Conservation (phyloP, 129 eudicot species). For the Flaveria trinervia region DNA sequence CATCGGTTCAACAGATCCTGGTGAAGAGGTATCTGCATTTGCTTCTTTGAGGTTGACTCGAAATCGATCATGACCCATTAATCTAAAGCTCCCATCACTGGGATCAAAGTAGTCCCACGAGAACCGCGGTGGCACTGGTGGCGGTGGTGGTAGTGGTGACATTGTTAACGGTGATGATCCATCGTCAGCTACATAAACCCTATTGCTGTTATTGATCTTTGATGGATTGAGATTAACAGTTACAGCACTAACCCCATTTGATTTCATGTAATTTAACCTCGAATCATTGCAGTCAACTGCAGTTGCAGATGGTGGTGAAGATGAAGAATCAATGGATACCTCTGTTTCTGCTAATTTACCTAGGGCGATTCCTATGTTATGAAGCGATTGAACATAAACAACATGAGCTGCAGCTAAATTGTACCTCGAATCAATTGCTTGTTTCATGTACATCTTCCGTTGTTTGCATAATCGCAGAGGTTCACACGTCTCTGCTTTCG, state of each 20-base stretch:
- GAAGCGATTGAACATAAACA: constrained; percentile 67
- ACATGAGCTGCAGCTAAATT: constrained; percentile 87
- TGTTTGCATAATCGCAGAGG: constrained; percentile 75
- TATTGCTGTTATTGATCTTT: constrained; percentile 27
- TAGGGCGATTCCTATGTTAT: constrained; percentile 64
- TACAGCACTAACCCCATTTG: constrained; percentile 42
- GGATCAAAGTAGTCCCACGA: constrained; percentile 92
- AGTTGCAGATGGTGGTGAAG: constrained; percentile 34
- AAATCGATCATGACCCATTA: constrained; percentile 47
- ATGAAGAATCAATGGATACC: constrained; percentile 45
- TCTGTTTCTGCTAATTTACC: constrained; percentile 68
- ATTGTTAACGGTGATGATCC: constrained; percentile 40
- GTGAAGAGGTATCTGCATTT: background rate
- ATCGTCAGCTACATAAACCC: constrained; percentile 51
- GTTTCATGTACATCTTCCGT: constrained; percentile 66
- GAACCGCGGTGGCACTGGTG: constrained; percentile 56
- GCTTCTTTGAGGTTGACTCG: background rate
- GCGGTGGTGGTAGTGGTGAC: constrained; percentile 49
- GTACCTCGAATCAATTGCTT: constrained; percentile 84
- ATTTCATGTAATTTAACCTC: constrained; percentile 58
- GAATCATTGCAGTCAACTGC: constrained; percentile 33
- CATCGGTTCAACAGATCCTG: too few relatives aligned
- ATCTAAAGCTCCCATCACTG: constrained; percentile 75
- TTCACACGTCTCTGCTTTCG: constrained; percentile 62
- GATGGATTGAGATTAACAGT: constrained; percentile 54